Conservation (phyloP, 306 rosid species). For the Citrullus amarus region DNA sequence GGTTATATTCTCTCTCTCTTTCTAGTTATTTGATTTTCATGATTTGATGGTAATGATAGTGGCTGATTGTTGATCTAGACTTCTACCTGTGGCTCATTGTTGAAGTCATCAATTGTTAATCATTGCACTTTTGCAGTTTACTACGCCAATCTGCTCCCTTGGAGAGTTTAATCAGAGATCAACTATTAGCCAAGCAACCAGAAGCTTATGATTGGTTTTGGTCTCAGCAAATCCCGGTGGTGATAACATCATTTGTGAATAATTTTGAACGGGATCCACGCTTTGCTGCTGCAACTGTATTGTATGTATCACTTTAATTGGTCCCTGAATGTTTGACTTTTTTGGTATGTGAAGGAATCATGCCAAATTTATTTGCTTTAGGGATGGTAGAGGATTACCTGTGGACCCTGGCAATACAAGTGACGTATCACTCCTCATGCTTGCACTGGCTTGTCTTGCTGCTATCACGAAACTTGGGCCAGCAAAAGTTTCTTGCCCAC, state of each 20-base stretch:
- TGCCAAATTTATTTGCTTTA: conserved; percentile 25
- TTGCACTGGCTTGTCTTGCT: conserved; percentile 76
- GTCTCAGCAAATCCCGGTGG: conserved; percentile 77
- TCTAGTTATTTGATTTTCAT: neutral
- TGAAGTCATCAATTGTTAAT: conserved; percentile 2
- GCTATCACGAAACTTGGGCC: conserved; percentile 78
- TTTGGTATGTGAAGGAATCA: conserved; percentile 12
- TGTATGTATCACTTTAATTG: conserved; percentile 34
- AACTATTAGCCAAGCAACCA: conserved; percentile 65
- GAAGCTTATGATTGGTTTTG: conserved; percentile 89
- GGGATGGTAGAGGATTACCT: conserved; percentile 43
- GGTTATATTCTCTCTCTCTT: neutral
- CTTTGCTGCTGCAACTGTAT: conserved; percentile 48
- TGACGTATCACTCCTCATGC: conserved; percentile 62
- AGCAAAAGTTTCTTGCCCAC: conserved; percentile 75
- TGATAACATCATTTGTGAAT: conserved; percentile 55
- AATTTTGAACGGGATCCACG: conserved; percentile 54
- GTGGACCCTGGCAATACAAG: conserved; percentile 33
- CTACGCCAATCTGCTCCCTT: conserved; percentile 67
- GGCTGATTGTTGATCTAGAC: neutral
- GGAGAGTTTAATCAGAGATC: conserved; percentile 73
- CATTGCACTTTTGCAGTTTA: conserved; percentile 52
- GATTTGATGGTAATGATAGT: neutral
- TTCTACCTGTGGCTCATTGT: neutral
- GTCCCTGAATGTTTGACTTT: neutral